Conservation (phyloP, 441 rosid genomes). For the Syzygium malaccense region DNA sequence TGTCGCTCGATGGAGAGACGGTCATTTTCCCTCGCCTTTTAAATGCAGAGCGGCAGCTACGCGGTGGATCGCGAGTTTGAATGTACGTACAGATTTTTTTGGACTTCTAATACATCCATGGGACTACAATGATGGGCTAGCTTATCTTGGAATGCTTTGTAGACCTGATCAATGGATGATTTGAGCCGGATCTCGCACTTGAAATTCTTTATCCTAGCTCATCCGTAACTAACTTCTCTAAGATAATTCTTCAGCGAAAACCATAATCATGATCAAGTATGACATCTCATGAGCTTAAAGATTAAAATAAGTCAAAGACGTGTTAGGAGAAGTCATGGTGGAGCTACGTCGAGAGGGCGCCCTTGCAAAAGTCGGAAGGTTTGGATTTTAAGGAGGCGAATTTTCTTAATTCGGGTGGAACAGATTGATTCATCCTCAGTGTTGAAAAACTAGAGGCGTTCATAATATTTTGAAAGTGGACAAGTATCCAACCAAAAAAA, state of each 20-base stretch:
- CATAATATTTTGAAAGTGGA: too few relatives aligned
- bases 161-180: background rate
- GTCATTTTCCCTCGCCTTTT: background rate
- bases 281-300: background rate
- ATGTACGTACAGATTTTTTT: background rate
- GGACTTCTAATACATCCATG: background rate
- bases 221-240: too few relatives aligned
- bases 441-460: background rate
- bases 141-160: background rate
- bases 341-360: too few relatives aligned
- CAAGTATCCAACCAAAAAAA: background rate
- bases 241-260: background rate
- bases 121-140: background rate
- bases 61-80: background rate
- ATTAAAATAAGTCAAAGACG: too few relatives aligned
- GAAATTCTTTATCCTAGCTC: background rate
- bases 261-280: background rate
- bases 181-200: background rate
- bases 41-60: background rate
- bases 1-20: background rate
- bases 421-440: too few relatives aligned
- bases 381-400: background rate
- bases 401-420: background rate
- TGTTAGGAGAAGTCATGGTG: too few relatives aligned
- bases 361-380: too few relatives aligned